Percentiles rank a stretch among this genome's conserved stretches.
Conservation (phyloP, 2,329 filamentous ascomycete genomes). For the Chaetomium olivaceum region DNA sequence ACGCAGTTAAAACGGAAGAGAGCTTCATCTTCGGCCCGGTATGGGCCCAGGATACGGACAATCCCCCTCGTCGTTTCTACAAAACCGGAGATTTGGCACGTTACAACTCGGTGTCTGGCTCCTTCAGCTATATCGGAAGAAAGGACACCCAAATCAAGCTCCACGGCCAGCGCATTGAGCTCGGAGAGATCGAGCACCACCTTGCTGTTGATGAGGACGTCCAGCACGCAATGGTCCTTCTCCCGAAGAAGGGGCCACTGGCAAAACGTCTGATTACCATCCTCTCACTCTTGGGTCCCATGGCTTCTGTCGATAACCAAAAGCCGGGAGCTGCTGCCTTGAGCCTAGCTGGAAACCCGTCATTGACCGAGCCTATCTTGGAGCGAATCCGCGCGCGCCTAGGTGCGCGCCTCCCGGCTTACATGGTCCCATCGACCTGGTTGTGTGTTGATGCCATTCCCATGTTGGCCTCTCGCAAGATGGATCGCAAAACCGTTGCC, state of each 20-base stretch:
- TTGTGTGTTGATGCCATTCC: constrained; percentile 30
- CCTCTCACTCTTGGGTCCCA: constrained; percentile 20
- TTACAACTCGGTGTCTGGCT: constrained; percentile 12
- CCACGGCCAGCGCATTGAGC: constrained; percentile 34
- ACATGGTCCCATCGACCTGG: constrained; percentile 42
- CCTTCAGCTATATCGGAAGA: constrained; percentile 29
- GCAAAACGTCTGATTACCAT: constrained; percentile 36
- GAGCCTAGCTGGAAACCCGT: background rate
- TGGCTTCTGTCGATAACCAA: background rate
- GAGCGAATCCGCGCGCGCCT: constrained; percentile 37
- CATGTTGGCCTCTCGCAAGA: constrained; percentile 31
- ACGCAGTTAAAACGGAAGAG: constrained; percentile 43
- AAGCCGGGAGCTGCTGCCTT: background rate
- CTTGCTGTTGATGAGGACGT: constrained; percentile 7
- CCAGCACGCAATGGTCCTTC: constrained; percentile 23
- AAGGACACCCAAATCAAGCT: constrained; percentile 34
- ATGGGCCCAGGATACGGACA: constrained; percentile 37
- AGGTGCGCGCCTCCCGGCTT: constrained; percentile 38
- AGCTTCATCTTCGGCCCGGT: constrained; percentile 47
- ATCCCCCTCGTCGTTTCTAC: constrained; percentile 39
- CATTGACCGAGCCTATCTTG: constrained; percentile 21
- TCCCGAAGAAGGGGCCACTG: constrained; percentile 32
- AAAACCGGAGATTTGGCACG: constrained; percentile 46
- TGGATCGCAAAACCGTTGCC: constrained; percentile 38
- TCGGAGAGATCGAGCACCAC: constrained; percentile 49